Percentiles rank a stretch among this genome's conserved stretches.
Conservation (phyloP, 805 yeast genomes). For the Candida silvicultrix region DNA sequence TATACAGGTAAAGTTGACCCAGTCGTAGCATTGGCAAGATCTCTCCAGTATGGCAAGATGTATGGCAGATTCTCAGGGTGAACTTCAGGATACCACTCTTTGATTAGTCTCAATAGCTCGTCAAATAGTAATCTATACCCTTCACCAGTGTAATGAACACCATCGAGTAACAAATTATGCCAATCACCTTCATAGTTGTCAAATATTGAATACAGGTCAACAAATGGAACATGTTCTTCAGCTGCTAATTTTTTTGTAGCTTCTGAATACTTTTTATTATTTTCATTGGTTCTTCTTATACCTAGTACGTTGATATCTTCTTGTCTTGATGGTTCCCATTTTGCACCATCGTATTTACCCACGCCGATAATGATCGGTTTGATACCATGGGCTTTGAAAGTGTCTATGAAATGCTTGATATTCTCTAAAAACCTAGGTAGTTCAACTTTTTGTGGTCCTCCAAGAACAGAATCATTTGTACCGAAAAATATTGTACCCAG, state of each 20-base stretch:
- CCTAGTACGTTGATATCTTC: slow-evolving; percentile 32
- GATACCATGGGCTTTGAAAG: slow-evolving; percentile 35
- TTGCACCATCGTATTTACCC: slow-evolving; percentile 41
- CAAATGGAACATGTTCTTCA: slow-evolving; percentile 44
- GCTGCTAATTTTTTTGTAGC: slow-evolving; percentile 41
- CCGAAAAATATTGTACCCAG: slow-evolving; percentile 67
- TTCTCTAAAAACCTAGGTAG: slow-evolving; percentile 44
- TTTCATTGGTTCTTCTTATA: slow-evolving; percentile 38
- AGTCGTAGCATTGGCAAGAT: slow-evolving; percentile 16
- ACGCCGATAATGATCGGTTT: slow-evolving; percentile 59
- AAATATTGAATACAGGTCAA: slow-evolving; percentile 47
- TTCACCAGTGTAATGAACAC: slow-evolving; percentile 52
- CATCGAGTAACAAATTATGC: slow-evolving; percentile 40
- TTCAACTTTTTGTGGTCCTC: slow-evolving; percentile 43
- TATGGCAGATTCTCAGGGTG: slow-evolving; percentile 32
- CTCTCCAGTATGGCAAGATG: slow-evolving; percentile 36
- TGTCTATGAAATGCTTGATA: slow-evolving; percentile 33
- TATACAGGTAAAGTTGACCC: too few species aligned
- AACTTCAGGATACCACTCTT: slow-evolving; percentile 39
- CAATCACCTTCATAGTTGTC: slow-evolving; percentile 31
- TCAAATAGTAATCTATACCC: slow-evolving; percentile 46
- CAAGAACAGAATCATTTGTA: slow-evolving; percentile 62
- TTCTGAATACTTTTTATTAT: slow-evolving; percentile 43
- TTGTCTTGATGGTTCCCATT: slow-evolving; percentile 29
- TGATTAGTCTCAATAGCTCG: slow-evolving; percentile 35